Conservation (phyloP, 306 rosid genomes). For the Pueraria montana region DNA sequence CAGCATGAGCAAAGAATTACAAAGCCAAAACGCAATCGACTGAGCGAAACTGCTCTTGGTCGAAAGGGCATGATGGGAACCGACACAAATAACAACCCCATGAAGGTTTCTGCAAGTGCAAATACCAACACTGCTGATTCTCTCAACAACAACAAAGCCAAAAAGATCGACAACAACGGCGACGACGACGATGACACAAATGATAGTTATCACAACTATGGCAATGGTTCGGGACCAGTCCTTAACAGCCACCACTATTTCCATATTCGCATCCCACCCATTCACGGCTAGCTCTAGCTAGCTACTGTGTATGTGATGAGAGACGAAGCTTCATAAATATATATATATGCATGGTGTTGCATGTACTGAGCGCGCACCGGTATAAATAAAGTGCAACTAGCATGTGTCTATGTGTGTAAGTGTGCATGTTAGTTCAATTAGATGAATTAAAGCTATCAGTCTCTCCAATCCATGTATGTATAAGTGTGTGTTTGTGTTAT, state of each 20-base stretch:
- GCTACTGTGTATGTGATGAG: neutral
- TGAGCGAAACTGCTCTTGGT: slow-evolving; percentile 25
- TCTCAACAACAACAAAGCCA: neutral
- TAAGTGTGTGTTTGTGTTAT: neutral
- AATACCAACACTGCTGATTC: neutral
- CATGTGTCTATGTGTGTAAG: neutral
- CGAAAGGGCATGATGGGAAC: slow-evolving; percentile 29
- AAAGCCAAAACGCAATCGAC: slow-evolving; percentile 12
- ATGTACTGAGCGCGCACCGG: neutral
- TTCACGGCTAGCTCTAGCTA: neutral
- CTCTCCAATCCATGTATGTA: no score
- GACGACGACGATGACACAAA: neutral
- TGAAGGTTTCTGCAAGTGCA: neutral
- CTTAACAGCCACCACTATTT: slow-evolving; percentile 16
- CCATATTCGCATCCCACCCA: slow-evolving; percentile 21
- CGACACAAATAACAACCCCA: neutral
- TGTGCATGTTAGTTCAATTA: neutral
- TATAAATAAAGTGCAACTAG: slow-evolving; percentile 27
- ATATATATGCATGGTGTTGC: slow-evolving; percentile 24
- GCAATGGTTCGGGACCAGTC: neutral
- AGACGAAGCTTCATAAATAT: neutral
- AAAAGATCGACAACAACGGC: neutral
- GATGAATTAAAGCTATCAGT: neutral
- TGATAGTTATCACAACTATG: neutral
- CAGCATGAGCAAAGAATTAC: neutral